These are phyloP conservation scores for Gossypium rotundifolium DNA, from an alignment of 345 rosid species.

Conservation along the genomic window DNA sequence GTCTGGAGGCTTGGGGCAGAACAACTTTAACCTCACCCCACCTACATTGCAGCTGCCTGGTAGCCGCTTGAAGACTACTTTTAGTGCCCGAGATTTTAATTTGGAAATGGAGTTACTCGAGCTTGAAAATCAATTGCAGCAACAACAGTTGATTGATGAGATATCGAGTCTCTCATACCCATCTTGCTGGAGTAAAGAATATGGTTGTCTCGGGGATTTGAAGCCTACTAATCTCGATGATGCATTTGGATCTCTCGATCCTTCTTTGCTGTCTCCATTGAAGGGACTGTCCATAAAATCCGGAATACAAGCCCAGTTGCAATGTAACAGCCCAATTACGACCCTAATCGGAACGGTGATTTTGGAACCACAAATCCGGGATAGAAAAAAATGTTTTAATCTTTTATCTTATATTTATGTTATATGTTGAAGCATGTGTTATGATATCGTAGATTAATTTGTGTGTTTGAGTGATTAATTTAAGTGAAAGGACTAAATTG, in stretches of 20 bases:
- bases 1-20: constrained; percentile 66
- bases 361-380: too few relatives aligned
- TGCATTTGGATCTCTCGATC: constrained; percentile 53
- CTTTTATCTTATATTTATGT: too few relatives aligned
- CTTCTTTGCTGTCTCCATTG: constrained; percentile 49
- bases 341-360: too few relatives aligned
- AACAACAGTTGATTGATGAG: constrained; percentile 49
- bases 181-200: constrained; percentile 41
- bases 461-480: too few relatives aligned
- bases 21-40: constrained; percentile 57
- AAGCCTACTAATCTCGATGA: constrained; percentile 57
- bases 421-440: too few relatives aligned
- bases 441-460: too few relatives aligned
- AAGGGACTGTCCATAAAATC: constrained; percentile 39
- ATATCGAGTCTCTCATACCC: constrained; percentile 56
- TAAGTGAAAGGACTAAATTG: too few relatives aligned
- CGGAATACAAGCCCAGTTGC: constrained; percentile 41
- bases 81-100: constrained; percentile 71
- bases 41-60: constrained; percentile 74
- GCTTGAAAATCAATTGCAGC: constrained; percentile 41
- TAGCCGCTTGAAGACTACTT: constrained; percentile 68
- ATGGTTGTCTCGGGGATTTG: constrained; percentile 33
- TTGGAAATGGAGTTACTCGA: constrained; percentile 64
- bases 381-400: too few relatives aligned
- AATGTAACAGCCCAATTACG: too few relatives aligned